Evolutionary conservation across 495 filamentous ascomycete genomes (phyloP).

Genomic region (Bacidia gigantensis): DNA sequence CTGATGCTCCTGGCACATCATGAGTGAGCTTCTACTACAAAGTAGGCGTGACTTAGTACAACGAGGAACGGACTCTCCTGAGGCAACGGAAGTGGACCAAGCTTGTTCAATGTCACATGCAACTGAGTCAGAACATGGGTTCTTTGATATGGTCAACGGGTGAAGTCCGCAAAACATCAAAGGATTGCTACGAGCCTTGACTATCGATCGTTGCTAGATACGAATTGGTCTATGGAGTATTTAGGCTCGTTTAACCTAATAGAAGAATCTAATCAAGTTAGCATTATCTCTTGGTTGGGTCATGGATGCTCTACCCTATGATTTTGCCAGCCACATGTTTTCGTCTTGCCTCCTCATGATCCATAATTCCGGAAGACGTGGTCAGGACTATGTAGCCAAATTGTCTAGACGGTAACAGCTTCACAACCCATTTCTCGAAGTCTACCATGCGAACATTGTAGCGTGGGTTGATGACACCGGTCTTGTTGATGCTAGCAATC

Average conservation of each 20-base stretch:
- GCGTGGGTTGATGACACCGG: conserved; percentile 92
- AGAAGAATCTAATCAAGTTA: neutral
- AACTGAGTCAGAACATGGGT: too few species aligned
- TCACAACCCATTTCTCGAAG: conserved; percentile 97
- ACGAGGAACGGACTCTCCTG: too few species aligned
- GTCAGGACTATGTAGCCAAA: conserved; percentile 99
- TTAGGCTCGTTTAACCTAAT: neutral
- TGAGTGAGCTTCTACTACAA: too few species aligned
- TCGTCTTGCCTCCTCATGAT: conserved; percentile 96
- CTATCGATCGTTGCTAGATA: too few species aligned
- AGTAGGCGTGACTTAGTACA: too few species aligned
- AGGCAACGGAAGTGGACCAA: too few species aligned
- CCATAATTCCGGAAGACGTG: conserved; percentile 98
- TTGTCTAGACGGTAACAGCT: conserved; percentile 96
- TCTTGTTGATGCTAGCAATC: conserved; percentile 78
- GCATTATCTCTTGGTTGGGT: neutral
- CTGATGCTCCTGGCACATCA: too few species aligned
- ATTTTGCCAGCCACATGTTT: conserved; percentile 97
- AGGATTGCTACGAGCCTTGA: too few species aligned
- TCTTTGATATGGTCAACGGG: too few species aligned
- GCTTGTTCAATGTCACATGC: too few species aligned
- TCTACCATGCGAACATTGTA: conserved; percentile 97
- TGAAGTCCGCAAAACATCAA: too few species aligned
- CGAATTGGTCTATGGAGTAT: too few species aligned
- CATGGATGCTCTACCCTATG: conserved; percentile 12